Conservation (phyloP, 768 basidiomycete species). For the Suillus sp. region DNA sequence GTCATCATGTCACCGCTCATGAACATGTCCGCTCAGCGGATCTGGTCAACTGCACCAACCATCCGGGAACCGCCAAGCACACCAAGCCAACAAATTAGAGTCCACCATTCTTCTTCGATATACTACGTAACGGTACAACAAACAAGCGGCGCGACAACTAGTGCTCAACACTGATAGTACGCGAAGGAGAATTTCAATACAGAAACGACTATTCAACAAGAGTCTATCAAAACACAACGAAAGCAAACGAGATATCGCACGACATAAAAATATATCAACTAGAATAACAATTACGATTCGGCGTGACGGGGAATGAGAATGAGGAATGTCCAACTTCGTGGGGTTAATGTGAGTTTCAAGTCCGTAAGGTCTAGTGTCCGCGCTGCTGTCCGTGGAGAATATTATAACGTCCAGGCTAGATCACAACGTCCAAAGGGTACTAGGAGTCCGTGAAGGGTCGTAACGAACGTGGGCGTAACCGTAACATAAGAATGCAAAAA, state of each 20-base stretch:
- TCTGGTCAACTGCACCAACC: background rate
- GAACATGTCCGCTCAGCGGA: background rate
- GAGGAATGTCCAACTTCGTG: constrained; percentile 14
- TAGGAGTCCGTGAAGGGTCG: constrained; percentile 26
- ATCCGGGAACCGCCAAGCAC: background rate
- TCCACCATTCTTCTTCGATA: constrained; percentile 2
- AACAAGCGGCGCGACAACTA: constrained; percentile 12
- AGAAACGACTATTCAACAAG: constrained; percentile 4
- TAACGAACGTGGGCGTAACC: constrained; percentile 26
- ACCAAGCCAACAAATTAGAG: background rate
- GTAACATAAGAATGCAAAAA: constrained; percentile 14
- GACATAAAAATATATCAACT: constrained; percentile 28
- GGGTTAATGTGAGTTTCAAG: constrained; percentile 17
- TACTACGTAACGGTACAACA: constrained; percentile 14
- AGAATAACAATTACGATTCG: constrained; percentile 31
- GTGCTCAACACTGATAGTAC: background rate
- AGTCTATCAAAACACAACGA: constrained; percentile 12
- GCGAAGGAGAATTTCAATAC: constrained; percentile 11
- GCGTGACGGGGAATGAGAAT: constrained; percentile 1
- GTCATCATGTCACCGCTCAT: background rate
- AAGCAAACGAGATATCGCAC: constrained; percentile 19
- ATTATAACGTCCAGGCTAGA: constrained; percentile 9
- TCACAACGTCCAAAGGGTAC: constrained; percentile 18
- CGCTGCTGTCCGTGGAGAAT: constrained; percentile 19
- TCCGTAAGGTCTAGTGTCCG: constrained; percentile 31